Base-by-base conservation (phyloP, 2,329 filamentous ascomycete genomes). In the Fusarium xylarioides region DNA sequence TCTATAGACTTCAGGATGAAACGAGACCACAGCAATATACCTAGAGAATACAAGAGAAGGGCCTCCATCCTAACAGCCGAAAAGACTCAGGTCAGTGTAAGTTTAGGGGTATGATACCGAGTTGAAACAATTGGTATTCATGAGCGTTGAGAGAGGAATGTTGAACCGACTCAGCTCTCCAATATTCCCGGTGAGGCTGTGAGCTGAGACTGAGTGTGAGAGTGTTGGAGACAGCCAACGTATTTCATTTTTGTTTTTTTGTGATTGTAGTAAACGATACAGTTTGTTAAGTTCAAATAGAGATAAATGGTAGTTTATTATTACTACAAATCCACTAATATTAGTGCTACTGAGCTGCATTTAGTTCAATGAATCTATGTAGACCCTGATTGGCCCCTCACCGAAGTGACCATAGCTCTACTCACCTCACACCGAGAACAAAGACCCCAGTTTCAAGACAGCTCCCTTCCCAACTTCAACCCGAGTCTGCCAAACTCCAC, bases 361-460 rank as follows among this genome's bases (percentile, higher is more conserved):
- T 19, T 32, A 19, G 15, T 23, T 55, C 11, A n/a, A 50, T 15
- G 23, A 58, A 16, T 15, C 12, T 19, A 8, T 38, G 19, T n/a
- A 34, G n/a, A 12, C n/a, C 28, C 53, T 61, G 58, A 74, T 73
- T 73, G 71, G 71, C 11, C 19, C 46, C 28, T 61, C 52, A 74
- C 71, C 71, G 46, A 55, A 55, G 7, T 19, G 21, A 53, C 35
- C 59, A 47, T 64, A 34, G 34, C 65, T 44, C 37, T 49, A 12
- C 64, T 76, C 74, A 76, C 74, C 68, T 56, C 43, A 40, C 47
- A 63, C 61, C 65, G 50, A 58, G 47, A 66, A 68, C 73, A 62
- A 49, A 38, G 65, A 43, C 49, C 65, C 60, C 38, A 76, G 54
- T 70, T 61, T 67, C 68, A 44, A 74, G 47, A 68, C 58, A 75